Percentiles rank a stretch among this genome's conserved stretches.
Evolutionary conservation across 768 basidiomycete genomes (phyloP).

Genomic region (Lactifluus pinguis): DNA sequence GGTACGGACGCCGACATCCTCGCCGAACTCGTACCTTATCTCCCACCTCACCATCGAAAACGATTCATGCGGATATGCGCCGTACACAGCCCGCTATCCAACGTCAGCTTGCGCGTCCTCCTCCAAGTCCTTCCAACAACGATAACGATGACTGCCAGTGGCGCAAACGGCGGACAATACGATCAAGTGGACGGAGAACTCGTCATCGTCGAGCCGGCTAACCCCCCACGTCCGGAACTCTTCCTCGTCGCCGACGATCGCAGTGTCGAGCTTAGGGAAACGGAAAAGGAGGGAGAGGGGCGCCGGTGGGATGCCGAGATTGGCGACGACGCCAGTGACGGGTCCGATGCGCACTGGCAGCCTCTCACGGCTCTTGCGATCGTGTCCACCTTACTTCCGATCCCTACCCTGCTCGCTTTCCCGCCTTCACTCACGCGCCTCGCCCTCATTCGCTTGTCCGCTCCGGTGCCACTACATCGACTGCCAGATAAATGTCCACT

Average conservation of each 20-base stretch:
- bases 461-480: conserved; percentile 43
- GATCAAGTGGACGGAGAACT: conserved; percentile 53
- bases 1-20: conserved; percentile 29
- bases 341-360: not conserved
- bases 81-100: conserved; percentile 46
- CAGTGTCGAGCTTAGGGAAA: not conserved
- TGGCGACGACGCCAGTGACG: not conserved
- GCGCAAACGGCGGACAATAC: conserved; percentile 6
- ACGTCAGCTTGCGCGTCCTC: conserved; percentile 40
- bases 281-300: not conserved
- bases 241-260: conserved; percentile 22
- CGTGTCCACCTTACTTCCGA: conserved; percentile 38
- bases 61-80: conserved; percentile 51
- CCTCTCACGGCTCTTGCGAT: conserved; percentile 32
- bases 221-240: conserved; percentile 35
- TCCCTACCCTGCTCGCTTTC: conserved; percentile 39
- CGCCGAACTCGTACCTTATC: conserved; percentile 40
- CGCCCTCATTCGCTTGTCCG: conserved; percentile 44
- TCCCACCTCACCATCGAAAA: conserved; percentile 53
- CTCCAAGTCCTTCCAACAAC: conserved; percentile 22
- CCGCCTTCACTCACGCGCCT: conserved; percentile 60
- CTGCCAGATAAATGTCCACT: conserved; percentile 52
- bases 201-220: conserved; percentile 50
- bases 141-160: not conserved
- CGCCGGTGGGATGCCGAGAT: conserved; percentile 6